Evolutionary conservation across 805 yeast species (phyloP), one percentile per base, ranked within the genome.

Genomic region (Starmerella sirachaensis): DNA sequence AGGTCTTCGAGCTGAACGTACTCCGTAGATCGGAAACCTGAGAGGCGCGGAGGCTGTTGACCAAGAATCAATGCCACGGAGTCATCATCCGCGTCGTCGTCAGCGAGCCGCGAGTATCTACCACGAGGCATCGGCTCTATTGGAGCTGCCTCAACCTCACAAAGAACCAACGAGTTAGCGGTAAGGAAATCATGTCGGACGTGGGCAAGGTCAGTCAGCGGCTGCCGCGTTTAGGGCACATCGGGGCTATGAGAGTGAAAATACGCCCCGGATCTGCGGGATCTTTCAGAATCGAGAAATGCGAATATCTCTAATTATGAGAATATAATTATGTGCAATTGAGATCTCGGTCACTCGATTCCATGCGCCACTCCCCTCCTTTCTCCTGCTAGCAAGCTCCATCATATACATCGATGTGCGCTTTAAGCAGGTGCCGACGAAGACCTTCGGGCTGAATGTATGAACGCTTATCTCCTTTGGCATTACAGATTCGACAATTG

Each of bases 1-100:
- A 51, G 40, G 18, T 46, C 44, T 7, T 51, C 51, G 8, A 51
- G 38, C 19, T 35, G 42, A 11, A 51, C 41, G 25, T 47, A 46
- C 24, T 47, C 52, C 16, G 35, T 29, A 8, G 33, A 25, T n/a
- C 41, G 41, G 33, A 43, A 40, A 18, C 38, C 19, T 10, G 43
- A 21, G 21, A 38, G 37, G 18, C 47, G 41, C 9, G 49, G 45
- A 2, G 35, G 37, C 7, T 27, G 25, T 17, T 36, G 49, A 31
- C 48, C 47, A 31, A 38, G 33, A 26, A 48, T 43, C 30, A 48
- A 35, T 14, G 48, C 48, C 7, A 48, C 47, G 16, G 41, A 29
- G 26, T 48, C 52, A n/a, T 45, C 52, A 24, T 46, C 53, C 12
- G 29, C 42, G 30, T 21, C 45, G 21, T 21, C 40, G 28, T 37